Conservation (phyloP, 805 yeast species). For the Nakazawaea laoshanensis region DNA sequence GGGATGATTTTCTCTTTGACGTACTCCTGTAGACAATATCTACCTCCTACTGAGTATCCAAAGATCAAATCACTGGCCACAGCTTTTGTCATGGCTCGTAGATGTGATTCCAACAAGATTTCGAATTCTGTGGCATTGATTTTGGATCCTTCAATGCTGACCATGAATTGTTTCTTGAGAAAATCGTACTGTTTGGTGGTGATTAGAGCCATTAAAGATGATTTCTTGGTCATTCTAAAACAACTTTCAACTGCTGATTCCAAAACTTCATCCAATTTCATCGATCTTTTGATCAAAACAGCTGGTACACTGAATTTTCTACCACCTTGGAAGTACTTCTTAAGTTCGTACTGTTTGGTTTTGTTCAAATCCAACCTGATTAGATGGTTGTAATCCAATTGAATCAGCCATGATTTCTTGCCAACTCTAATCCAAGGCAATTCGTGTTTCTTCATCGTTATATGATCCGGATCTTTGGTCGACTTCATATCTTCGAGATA, state of each 20-base stretch:
- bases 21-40: slow-evolving; percentile 18
- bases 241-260: slow-evolving; percentile 10
- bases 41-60: slow-evolving; percentile 20
- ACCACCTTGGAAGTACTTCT: slow-evolving; percentile 6
- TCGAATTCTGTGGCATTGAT: slow-evolving; percentile 16
- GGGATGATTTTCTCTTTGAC: slow-evolving; percentile 16
- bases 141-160: slow-evolving; percentile 14
- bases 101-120: slow-evolving; percentile 11
- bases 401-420: slow-evolving; percentile 9
- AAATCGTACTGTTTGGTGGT: slow-evolving; percentile 18
- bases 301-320: slow-evolving; percentile 1
- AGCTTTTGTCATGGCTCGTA: slow-evolving; percentile 15
- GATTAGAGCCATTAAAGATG: slow-evolving; percentile 12
- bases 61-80: slow-evolving; percentile 22
- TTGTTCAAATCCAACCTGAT: slow-evolving; percentile 9
- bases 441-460: slow-evolving; percentile 3
- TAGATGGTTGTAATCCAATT: slow-evolving; percentile 3
- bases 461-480: slow-evolving; percentile 3
- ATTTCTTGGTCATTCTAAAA: not conserved
- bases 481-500: slow-evolving; percentile 6
- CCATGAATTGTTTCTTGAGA: slow-evolving; percentile 11
- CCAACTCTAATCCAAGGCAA: slow-evolving; percentile 11
- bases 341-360: slow-evolving; percentile 7
- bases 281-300: slow-evolving; percentile 8
- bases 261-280: slow-evolving; percentile 14